phyloP scores from a whole-genome alignment of 495 filamentous ascomycete genomes.

The Neurospora sp. region DNA sequence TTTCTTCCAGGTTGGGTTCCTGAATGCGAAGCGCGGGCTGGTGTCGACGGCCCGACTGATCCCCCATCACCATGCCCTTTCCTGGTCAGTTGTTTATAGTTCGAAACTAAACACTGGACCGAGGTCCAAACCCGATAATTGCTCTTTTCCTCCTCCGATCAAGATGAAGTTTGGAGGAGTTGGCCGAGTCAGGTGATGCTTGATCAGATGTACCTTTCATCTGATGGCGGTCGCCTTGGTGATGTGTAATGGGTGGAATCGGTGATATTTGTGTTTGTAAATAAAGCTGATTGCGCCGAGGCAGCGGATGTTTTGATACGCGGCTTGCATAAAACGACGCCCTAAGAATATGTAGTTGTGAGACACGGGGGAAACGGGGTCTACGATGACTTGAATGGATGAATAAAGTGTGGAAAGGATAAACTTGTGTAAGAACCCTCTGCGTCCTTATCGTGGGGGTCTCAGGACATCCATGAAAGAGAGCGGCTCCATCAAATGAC shows the following conservation, averaged over 20 bases:
- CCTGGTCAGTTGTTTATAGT: background rate
- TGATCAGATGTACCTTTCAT: background rate
- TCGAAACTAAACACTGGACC: background rate
- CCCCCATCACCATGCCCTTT: conserved; percentile 4
- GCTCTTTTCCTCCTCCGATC: background rate
- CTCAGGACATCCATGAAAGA: background rate
- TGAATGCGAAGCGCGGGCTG: conserved; percentile 17
- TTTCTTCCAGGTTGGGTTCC: conserved; percentile 14
- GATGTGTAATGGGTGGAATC: background rate
- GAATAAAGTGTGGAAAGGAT: background rate
- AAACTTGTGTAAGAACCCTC: background rate
- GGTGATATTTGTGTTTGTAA: background rate
- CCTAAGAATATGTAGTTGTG: background rate
- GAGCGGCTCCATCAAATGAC: background rate
- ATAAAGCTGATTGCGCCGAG: background rate
- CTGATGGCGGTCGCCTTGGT: background rate
- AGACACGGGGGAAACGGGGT: background rate
- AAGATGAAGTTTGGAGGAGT: background rate
- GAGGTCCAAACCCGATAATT: background rate
- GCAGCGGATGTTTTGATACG: background rate
- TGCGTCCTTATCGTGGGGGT: background rate
- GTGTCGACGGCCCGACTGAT: conserved; percentile 1
- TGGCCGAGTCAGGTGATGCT: background rate
- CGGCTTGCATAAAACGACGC: background rate
- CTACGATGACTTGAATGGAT: background rate